Evolutionary conservation across 129 eudicot species (phyloP).

Genomic region (Flaveria linearis): DNA sequence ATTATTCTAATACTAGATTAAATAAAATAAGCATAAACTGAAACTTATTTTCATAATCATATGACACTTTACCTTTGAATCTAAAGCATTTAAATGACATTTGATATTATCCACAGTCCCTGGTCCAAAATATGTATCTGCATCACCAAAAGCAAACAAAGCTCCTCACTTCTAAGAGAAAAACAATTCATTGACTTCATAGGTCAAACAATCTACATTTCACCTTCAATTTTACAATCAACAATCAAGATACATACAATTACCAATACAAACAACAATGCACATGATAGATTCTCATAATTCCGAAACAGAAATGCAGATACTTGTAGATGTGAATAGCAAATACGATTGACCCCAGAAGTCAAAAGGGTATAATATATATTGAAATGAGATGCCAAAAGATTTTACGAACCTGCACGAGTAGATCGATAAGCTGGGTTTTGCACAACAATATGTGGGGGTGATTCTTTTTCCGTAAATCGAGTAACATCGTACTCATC

Average conservation of each 20-base stretch:
- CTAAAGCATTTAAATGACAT: slow-evolving; percentile 69
- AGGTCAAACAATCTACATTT: slow-evolving; percentile 27
- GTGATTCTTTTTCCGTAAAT: slow-evolving; percentile 47
- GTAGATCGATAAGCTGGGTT: slow-evolving; percentile 65
- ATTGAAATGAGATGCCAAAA: not conserved
- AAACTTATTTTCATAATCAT: not conserved
- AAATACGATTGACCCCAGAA: not conserved
- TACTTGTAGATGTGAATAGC: not conserved
- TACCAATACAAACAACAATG: not conserved
- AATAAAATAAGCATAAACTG: not conserved
- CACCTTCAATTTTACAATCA: not conserved
- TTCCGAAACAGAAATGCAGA: slow-evolving; percentile 4
- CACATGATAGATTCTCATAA: not conserved
- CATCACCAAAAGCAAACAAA: slow-evolving; percentile 21
- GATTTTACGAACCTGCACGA: slow-evolving; percentile 57
- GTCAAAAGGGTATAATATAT: slow-evolving; percentile 16
- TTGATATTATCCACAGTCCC: slow-evolving; percentile 75
- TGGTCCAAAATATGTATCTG: slow-evolving; percentile 88
- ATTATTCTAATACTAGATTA: not conserved
- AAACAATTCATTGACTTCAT: not conserved
- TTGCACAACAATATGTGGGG: slow-evolving; percentile 84
- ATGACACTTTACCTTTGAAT: slow-evolving; percentile 50
- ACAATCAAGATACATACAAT: not conserved
- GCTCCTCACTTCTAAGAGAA: not conserved
- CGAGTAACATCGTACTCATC: slow-evolving; percentile 53